Conservation (phyloP, 768 basidiomycete species). For the Neoboletus brunneissimus region DNA sequence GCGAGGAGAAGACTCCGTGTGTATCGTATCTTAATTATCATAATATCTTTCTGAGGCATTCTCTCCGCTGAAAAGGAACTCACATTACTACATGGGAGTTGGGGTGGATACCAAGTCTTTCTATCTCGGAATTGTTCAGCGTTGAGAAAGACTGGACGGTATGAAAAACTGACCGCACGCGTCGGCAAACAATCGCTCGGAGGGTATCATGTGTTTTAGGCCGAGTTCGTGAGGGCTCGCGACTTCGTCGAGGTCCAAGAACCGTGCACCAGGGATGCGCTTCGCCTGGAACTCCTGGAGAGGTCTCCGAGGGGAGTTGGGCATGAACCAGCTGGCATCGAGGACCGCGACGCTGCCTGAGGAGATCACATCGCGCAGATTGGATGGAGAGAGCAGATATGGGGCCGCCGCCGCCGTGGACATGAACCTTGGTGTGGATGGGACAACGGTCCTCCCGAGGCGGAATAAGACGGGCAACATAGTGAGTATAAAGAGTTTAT, state of each 20-base stretch:
- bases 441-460: constrained; percentile 5
- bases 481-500: neutral
- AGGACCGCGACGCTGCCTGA: constrained; percentile 41
- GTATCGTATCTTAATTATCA: constrained; percentile 70
- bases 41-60: constrained; percentile 5
- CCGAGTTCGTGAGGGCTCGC: constrained; percentile 72
- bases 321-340: constrained; percentile 95
- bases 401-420: constrained; percentile 41
- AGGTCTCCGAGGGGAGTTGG: constrained; percentile 70
- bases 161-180: constrained; percentile 64
- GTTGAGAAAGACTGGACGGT: constrained; percentile 3
- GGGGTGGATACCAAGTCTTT: constrained; percentile 67
- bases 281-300: constrained; percentile 63
- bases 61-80: constrained; percentile 19
- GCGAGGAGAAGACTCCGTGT: constrained; percentile 87
- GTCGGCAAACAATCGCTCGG: constrained; percentile 61
- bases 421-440: constrained; percentile 31
- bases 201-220: constrained; percentile 94
- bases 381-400: constrained; percentile 50
- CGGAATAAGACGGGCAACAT: constrained; percentile 4
- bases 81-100: constrained; percentile 82
- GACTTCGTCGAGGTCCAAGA: constrained; percentile 79
- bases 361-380: constrained; percentile 40
- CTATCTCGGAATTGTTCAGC: constrained; percentile 36
- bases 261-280: constrained; percentile 69